Base-by-base conservation (phyloP, 1,284 basidiomycete species). In the Trametes hirsuta region DNA sequence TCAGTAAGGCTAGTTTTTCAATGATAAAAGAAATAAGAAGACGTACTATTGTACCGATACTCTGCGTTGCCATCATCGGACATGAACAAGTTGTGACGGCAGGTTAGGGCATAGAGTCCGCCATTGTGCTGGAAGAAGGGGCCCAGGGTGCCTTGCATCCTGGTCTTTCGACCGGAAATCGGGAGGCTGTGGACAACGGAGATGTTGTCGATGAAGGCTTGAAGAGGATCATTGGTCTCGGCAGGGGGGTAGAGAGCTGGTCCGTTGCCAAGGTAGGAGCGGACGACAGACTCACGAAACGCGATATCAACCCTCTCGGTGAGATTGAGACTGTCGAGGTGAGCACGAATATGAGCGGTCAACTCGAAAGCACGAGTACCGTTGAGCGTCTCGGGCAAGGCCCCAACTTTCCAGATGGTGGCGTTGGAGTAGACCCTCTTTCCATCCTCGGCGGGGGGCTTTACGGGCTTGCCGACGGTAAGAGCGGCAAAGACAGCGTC, bases 341-440 rank as follows among this genome's bases (percentile, higher is more conserved):
- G 53, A 10, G 45, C 49, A 47, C 60, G 66, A 66, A 79, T 76
- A 39, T 72, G 70, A 1, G 67, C 50, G 57, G 75, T 48, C 2
- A 70, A 69, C 3, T 76, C 61, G 70, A 45, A 60, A 1, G 77
- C 77, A 48, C 48, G 62, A 34, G 61, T 64, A 53, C 64, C 72
- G 63, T 61, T 74, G 66, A 68, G 62, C 62, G 69, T 74, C n/a
- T 75, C 72, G 5, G 75, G 73, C 54, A 71, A 53, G 54, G 78
- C 76, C 0, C 76, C 77, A 3, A 79, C n/a, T n/a, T n/a, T 60
- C 78, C 77, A 79, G 63, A 80, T 75, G 3, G 77, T 79, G 22
- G 69, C 55, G 56, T 66, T 59, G 53, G 63, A 71, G 64, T 59
- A 60, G 58, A 66, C 18, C 15, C 60, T 37, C 37, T 63, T 56